These are phyloP conservation scores for Hibiscus trionum DNA, from an alignment of 345 rosid genomes.

Conservation along the genomic window DNA sequence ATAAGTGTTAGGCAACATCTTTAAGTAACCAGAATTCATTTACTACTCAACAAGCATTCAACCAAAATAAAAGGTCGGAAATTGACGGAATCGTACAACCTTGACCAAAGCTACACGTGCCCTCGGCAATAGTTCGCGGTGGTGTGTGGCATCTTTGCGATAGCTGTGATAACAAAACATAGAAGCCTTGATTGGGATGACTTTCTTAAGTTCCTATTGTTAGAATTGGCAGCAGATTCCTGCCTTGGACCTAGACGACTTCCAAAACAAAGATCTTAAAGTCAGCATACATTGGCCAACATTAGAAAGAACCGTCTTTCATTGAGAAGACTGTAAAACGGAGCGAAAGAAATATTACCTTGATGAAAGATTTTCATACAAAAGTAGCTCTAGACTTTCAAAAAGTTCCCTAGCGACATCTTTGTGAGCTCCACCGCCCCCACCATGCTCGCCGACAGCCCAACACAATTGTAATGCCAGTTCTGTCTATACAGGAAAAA, in stretches of 20 bases:
- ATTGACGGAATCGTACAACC: constrained; percentile 28
- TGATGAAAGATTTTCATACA: constrained; percentile 84
- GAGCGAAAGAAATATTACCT: constrained; percentile 38
- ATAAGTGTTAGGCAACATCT: neutral
- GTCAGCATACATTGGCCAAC: constrained; percentile 14
- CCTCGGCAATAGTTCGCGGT: constrained; percentile 73
- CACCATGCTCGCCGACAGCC: constrained; percentile 98
- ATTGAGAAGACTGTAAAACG: neutral
- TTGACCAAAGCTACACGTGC: constrained; percentile 97
- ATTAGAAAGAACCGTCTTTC: neutral
- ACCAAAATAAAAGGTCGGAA: neutral
- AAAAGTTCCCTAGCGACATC: constrained; percentile 97
- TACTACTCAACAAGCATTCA: neutral
- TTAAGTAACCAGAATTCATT: neutral
- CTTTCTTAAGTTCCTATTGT: constrained; percentile 14
- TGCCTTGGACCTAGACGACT: constrained; percentile 75
- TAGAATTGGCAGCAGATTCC: constrained; percentile 38
- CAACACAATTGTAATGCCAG: constrained; percentile 90
- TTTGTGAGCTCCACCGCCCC: constrained; percentile 78
- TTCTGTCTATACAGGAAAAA: constrained; percentile 43
- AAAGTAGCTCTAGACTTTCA: constrained; percentile 84
- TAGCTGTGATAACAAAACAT: constrained; percentile 90
- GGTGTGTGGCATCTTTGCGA: constrained; percentile 85
- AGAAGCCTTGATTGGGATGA: constrained; percentile 72
- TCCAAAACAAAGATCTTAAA: constrained; percentile 17